Percentiles rank a stretch among this genome's conserved stretches.
Evolutionary conservation across 2,329 filamentous ascomycete species (phyloP).

Genomic region (Ophiostoma piceae): DNA sequence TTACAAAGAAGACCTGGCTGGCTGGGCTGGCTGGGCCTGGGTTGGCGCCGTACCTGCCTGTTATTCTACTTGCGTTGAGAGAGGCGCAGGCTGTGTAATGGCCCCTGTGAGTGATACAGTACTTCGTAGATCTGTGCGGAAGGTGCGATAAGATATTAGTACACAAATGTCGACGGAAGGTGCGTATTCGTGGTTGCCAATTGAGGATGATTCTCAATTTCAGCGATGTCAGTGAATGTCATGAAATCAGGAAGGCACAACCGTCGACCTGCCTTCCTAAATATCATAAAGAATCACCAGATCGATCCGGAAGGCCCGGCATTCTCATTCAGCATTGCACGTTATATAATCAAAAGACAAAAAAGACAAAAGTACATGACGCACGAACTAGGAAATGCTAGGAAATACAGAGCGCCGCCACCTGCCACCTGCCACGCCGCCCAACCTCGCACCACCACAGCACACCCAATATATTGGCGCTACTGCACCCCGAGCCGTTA

Average conservation of each 20-base stretch:
- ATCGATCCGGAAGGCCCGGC: background rate
- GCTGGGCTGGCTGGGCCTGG: background rate
- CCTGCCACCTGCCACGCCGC: background rate
- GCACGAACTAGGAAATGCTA: too few species aligned
- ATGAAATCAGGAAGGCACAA: background rate
- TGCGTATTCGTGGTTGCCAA: background rate
- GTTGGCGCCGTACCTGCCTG: background rate
- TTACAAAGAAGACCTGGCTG: background rate
- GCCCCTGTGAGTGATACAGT: background rate
- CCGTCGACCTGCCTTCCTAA: background rate
- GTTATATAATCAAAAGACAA: background rate
- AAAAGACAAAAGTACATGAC: background rate
- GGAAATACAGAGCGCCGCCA: too few species aligned
- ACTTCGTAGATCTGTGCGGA: background rate
- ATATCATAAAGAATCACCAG: too few species aligned
- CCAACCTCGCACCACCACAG: background rate
- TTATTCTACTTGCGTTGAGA: slow-evolving; percentile 6
- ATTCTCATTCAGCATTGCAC: background rate
- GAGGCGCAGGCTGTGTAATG: background rate
- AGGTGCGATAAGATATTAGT: background rate
- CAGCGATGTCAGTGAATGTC: too few species aligned
- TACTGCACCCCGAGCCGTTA: background rate
- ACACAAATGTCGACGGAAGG: background rate
- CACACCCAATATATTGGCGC: background rate
- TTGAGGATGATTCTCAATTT: background rate